phyloP scores from a whole-genome alignment of 345 rosid species.

The Pistacia integerrima region DNA sequence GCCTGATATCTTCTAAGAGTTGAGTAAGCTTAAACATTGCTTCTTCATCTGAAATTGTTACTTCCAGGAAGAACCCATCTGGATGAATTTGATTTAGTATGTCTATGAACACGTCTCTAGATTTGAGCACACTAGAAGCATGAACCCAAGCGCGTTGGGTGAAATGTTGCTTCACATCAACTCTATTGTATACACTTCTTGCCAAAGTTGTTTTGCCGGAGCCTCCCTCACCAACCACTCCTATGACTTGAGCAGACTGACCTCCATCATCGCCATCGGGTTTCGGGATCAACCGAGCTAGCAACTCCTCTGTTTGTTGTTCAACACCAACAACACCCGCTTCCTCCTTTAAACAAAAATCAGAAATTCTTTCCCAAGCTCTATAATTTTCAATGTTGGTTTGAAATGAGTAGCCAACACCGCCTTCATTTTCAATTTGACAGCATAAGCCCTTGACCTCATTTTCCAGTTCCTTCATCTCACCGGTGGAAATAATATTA shows the following conservation, averaged over 20 bases:
- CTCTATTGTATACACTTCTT: constrained; percentile 18
- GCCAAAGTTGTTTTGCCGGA: constrained; percentile 36
- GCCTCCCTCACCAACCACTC: constrained; percentile 33
- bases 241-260: constrained; percentile 10
- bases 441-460: not conserved
- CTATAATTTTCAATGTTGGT: too few relatives aligned
- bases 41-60: not conserved
- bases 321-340: constrained; percentile 10
- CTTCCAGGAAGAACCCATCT: constrained; percentile 7
- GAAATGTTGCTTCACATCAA: constrained; percentile 23
- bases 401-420: not conserved
- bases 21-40: not conserved
- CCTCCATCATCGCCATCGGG: not conserved
- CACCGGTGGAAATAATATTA: not conserved
- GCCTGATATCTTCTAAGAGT: constrained; percentile 23
- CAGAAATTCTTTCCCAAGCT: not conserved
- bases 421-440: not conserved
- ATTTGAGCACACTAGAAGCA: constrained; percentile 1
- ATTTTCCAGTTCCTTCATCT: not conserved
- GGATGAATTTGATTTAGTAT: constrained; percentile 18
- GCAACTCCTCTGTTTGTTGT: constrained; percentile 11
- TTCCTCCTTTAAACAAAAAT: constrained; percentile 10
- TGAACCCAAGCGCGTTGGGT: constrained; percentile 24
- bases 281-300: not conserved
- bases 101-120: constrained; percentile 22